A percentile compares a stretch with the other conserved stretches of the same genome.
These are phyloP conservation scores for Funneliformis mosseae DNA, from an alignment of 192 early-diverging fungal genomes.

Conservation along the genomic window DNA sequence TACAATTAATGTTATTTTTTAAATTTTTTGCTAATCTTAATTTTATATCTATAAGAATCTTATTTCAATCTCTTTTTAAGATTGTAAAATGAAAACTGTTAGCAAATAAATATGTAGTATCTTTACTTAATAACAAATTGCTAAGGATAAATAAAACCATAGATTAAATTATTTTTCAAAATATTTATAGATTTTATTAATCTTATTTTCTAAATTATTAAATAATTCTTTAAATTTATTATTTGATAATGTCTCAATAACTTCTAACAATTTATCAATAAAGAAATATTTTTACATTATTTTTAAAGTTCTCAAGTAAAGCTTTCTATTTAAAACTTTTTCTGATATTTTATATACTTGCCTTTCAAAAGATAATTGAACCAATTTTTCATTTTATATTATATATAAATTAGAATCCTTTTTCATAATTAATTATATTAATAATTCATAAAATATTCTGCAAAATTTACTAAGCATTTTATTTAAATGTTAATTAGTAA, in stretches of 20 bases:
- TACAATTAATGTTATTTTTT: not conserved
- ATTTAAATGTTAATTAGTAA: too few species aligned
- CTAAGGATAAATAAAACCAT: not conserved
- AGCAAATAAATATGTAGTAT: not conserved
- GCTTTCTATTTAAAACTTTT: not conserved
- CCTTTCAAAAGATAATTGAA: not conserved
- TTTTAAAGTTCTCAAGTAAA: not conserved
- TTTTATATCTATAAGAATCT: not conserved
- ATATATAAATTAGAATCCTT: not conserved
- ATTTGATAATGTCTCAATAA: not conserved
- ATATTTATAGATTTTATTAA: not conserved
- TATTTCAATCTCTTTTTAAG: not conserved
- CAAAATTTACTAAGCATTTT: not conserved
- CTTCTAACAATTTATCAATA: not conserved
- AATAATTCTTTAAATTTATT: not conserved
- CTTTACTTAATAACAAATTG: not conserved
- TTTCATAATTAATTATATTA: not conserved
- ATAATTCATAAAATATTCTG: not conserved
- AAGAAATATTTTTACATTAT: constrained; percentile 14
- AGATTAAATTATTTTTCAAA: not conserved
- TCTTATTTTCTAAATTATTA: constrained; percentile 9
- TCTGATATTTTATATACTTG: constrained; percentile 1
- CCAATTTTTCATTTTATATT: not conserved
- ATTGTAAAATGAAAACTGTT: not conserved
- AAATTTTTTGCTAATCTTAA: not conserved